Base-by-base conservation (phyloP, 139 green algal species). In the Chlorella ohadii region DNA sequence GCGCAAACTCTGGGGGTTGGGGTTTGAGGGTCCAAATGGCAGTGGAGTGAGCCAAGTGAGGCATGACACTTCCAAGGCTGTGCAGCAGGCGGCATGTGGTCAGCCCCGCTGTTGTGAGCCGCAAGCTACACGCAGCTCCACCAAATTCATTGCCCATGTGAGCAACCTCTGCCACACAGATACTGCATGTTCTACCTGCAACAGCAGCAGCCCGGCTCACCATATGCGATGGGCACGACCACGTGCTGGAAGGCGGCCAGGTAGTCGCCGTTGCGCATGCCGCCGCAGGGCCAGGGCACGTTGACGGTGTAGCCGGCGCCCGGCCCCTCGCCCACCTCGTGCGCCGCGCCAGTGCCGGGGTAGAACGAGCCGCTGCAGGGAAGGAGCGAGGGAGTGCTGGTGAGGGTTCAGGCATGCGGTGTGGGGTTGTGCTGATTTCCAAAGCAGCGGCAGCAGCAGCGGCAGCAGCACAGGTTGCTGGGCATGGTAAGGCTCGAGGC, bases 241-340 rank as follows among this genome's bases (percentile, higher is more conserved):
- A 97, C 74, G 38, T 94, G 89, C 38, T 88, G 56, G 86, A 93
- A 96, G 1, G 89, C 88, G 9, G 92, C 87, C 78, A 94, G 75
- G 91, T 93, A 78, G 90, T 94, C 79, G 72, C n/a, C 67, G 86
- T 86, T 73, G 87, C 76, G 71, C 81, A 92, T 31, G 91, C 91
- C 41, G 28, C 68, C 72, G 93, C 89, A 9, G 57, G 85, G 85
- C 82, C 79, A 70, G 44, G 93, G 91, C 6, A 98, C 79, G 84
- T 98, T 98, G 72, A 97, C 91, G 11, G 86, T 98, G 73, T 83
- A 79, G 34, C 96, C 96, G 41, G 59, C 78, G 51, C 66, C 85
- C 9, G 23, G 25, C 39, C 76, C 86, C 39, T 73, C 28, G n/a
- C 88, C 88, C 15, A 79, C 79, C 61, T 91, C 88, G 17, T 84